phyloP scores from a whole-genome alignment of 2,329 filamentous ascomycete species.

The Colletotrichum zoysiae region DNA sequence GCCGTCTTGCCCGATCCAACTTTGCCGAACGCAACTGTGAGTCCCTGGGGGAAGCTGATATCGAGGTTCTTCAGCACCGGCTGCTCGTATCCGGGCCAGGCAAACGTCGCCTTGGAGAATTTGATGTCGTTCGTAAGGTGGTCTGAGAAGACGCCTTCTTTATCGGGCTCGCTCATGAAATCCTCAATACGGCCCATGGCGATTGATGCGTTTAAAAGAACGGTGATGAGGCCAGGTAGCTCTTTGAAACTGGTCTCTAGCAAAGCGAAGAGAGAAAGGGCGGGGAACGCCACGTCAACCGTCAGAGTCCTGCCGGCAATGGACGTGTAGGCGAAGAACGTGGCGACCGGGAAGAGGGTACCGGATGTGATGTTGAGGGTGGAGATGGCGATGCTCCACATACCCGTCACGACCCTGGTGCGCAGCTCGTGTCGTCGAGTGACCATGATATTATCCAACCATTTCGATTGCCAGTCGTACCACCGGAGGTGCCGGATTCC shows the following conservation, averaged over 20 bases:
- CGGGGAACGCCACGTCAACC: constrained; percentile 88
- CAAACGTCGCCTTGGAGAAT: constrained; percentile 77
- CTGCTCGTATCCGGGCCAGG: constrained; percentile 78
- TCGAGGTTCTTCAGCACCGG: constrained; percentile 63
- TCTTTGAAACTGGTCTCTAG: constrained; percentile 80
- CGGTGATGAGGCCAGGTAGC: constrained; percentile 80
- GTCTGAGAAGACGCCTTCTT: constrained; percentile 63
- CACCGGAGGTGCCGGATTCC: constrained; percentile 83
- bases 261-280: constrained; percentile 83
- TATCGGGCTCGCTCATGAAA: constrained; percentile 89
- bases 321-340: constrained; percentile 85
- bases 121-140: constrained; percentile 59
- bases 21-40: constrained; percentile 69
- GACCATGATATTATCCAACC: constrained; percentile 77
- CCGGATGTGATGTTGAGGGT: constrained; percentile 80
- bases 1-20: constrained; percentile 74
- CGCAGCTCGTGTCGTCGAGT: constrained; percentile 76
- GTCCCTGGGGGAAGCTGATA: constrained; percentile 60
- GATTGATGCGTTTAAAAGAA: constrained; percentile 84
- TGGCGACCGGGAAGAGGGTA: constrained; percentile 81
- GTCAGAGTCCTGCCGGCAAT: constrained; percentile 75
- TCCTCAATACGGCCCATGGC: constrained; percentile 84
- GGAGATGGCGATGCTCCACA: constrained; percentile 73
- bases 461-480: constrained; percentile 86
- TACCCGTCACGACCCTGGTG: constrained; percentile 71